Evolutionary conservation across 257 asterid species (phyloP).

Genomic region (Lycium ferocissimum): DNA sequence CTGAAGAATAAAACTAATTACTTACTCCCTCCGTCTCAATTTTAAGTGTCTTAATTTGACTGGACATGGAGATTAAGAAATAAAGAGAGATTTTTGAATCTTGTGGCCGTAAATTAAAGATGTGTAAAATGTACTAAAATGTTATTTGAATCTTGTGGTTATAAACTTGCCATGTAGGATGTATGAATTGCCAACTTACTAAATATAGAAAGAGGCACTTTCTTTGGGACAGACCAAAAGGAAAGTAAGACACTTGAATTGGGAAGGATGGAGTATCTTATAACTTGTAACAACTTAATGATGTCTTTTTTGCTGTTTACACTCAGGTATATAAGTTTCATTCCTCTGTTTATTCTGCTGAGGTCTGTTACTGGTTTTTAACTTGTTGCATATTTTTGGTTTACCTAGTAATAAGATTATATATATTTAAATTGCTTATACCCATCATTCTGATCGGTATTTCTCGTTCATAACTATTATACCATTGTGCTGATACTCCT

Average conservation of each 20-base stretch:
- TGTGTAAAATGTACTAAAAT: too few species aligned
- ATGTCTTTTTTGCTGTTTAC: neutral
- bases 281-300: constrained; percentile 10
- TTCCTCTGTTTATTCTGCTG: constrained; percentile 19
- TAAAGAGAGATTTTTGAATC: too few species aligned
- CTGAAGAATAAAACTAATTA: neutral
- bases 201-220: too few species aligned
- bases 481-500: neutral
- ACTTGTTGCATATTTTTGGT: neutral
- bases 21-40: neutral
- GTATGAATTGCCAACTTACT: too few species aligned
- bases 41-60: too few species aligned
- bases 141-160: too few species aligned
- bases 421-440: neutral
- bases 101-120: too few species aligned
- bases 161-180: too few species aligned
- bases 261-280: neutral
- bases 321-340: constrained; percentile 16
- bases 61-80: too few species aligned
- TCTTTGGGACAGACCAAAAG: too few species aligned
- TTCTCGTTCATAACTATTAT: constrained; percentile 3
- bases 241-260: too few species aligned
- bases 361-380: constrained; percentile 11
- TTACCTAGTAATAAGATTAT: neutral
- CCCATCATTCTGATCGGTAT: neutral